A percentile compares a stretch with the other conserved stretches of the same genome.
Conservation (phyloP, 1,284 basidiomycete genomes). For the Puccinia coronata region DNA sequence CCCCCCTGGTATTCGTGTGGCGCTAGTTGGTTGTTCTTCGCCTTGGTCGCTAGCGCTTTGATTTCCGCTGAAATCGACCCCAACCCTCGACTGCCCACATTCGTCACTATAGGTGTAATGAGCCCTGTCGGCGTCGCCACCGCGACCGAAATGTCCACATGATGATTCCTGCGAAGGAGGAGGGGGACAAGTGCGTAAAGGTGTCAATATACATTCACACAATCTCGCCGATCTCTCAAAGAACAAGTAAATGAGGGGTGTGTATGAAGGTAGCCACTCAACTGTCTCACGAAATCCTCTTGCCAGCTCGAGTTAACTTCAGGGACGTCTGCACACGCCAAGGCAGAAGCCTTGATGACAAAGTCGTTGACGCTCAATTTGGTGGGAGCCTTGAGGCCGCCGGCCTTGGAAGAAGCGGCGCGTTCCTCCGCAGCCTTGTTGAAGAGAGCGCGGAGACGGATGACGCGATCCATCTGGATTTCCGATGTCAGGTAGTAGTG, state of each 20-base stretch:
- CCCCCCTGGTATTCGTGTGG: slow-evolving; percentile 97
- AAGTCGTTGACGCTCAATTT: slow-evolving; percentile 99
- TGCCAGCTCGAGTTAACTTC: slow-evolving; percentile 98
- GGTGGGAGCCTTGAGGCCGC: slow-evolving; percentile 67
- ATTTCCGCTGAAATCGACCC: slow-evolving; percentile 87
- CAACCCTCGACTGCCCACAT: slow-evolving; percentile 87
- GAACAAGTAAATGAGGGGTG: not conserved
- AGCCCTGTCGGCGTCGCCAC: slow-evolving; percentile 94
- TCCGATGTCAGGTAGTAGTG: slow-evolving; percentile 97
- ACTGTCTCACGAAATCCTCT: slow-evolving; percentile 93
- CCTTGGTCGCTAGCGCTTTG: slow-evolving; percentile 89
- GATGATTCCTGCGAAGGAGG: slow-evolving; percentile 72
- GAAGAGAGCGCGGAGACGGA: slow-evolving; percentile 92
- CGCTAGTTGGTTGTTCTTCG: slow-evolving; percentile 91
- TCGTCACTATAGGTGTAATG: slow-evolving; percentile 96
- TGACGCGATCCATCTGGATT: slow-evolving; percentile 93
- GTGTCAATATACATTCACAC: not conserved
- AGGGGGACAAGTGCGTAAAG: not conserved
- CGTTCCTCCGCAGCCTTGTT: slow-evolving; percentile 76
- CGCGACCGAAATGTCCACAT: slow-evolving; percentile 93
- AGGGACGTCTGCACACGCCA: slow-evolving; percentile 89
- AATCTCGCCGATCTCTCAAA: not conserved
- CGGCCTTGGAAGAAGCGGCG: slow-evolving; percentile 62
- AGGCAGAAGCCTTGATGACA: slow-evolving; percentile 88
- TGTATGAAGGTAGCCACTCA: slow-evolving; percentile 58